phyloP scores from a whole-genome alignment of 176 grass and related monocot species.

The Microstegium vimineum region DNA sequence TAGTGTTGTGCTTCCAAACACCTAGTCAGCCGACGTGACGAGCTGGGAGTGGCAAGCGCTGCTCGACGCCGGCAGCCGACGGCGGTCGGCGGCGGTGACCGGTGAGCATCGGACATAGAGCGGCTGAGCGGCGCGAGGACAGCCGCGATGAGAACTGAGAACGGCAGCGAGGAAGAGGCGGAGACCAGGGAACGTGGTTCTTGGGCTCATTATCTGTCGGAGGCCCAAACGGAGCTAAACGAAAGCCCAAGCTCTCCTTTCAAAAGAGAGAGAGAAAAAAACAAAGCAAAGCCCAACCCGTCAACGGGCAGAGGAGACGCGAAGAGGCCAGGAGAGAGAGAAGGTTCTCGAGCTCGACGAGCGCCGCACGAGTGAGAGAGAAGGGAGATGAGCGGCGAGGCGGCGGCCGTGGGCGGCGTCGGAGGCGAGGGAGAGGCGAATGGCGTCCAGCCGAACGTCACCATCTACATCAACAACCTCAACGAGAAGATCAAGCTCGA shows the following conservation, averaged over 20 bases:
- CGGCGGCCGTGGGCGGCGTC: background rate
- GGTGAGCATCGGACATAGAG: no score
- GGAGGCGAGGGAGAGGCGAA: constrained; percentile 41
- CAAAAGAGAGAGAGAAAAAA: background rate
- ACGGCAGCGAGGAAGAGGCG: no score
- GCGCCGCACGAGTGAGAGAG: no score
- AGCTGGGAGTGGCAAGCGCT: no score
- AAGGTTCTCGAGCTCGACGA: no score
- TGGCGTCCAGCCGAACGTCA: constrained; percentile 55
- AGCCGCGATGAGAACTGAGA: no score
- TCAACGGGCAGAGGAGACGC: background rate
- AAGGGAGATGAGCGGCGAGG: constrained; percentile 66
- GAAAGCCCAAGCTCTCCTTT: background rate
- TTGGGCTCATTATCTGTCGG: background rate
- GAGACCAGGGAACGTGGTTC: background rate
- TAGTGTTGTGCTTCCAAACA: no score
- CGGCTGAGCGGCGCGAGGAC: no score
- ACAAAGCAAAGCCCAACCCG: constrained; percentile 4
- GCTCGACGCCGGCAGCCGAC: background rate
- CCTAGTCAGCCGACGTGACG: no score
- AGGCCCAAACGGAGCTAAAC: background rate
- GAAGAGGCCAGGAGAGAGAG: background rate
- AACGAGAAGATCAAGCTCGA: constrained; percentile 98
- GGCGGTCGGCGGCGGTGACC: no score
- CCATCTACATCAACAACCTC: constrained; percentile 99